A percentile compares a stretch with the other conserved stretches of the same genome.
phyloP scores from a whole-genome alignment of 2,329 filamentous ascomycete genomes.

The Clonostachys rhizophaga region DNA sequence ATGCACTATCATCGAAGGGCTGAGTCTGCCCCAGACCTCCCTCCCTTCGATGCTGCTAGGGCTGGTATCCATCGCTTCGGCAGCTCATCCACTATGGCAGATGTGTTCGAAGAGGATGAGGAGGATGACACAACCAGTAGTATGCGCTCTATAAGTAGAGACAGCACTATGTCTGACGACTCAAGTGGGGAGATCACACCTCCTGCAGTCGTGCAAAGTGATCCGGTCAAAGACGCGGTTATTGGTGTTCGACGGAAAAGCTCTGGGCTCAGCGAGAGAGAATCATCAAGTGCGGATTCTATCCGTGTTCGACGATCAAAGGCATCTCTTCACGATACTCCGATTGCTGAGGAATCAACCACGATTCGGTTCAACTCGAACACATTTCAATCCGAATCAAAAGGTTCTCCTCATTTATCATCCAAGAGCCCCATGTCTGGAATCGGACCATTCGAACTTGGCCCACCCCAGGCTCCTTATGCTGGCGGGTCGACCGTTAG shows the following conservation, averaged over 20 bases:
- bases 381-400: conserved; percentile 13
- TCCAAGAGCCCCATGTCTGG: conserved; percentile 32
- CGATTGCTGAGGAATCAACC: conserved; percentile 41
- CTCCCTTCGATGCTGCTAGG: conserved; percentile 62
- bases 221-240: conserved; percentile 8
- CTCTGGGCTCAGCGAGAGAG: conserved; percentile 36
- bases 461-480: conserved; percentile 13
- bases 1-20: conserved; percentile 75
- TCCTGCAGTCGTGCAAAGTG: conserved; percentile 15
- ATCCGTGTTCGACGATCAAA: conserved; percentile 43
- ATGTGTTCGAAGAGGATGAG: conserved; percentile 84
- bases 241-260: conserved; percentile 33
- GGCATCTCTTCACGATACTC: conserved; percentile 45
- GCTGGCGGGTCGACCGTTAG: conserved; percentile 48
- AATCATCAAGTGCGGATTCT: conserved; percentile 14
- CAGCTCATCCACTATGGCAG: conserved; percentile 72
- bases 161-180: conserved; percentile 28
- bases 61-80: conserved; percentile 57
- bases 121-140: conserved; percentile 29
- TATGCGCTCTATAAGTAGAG: conserved; percentile 29
- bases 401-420: conserved; percentile 1
- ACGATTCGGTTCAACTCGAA: conserved; percentile 31
- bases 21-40: conserved; percentile 76
- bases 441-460: conserved; percentile 34
- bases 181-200: conserved; percentile 33